Conservation (phyloP, 1,284 basidiomycete genomes). For the Xerocomus amazonicus region DNA sequence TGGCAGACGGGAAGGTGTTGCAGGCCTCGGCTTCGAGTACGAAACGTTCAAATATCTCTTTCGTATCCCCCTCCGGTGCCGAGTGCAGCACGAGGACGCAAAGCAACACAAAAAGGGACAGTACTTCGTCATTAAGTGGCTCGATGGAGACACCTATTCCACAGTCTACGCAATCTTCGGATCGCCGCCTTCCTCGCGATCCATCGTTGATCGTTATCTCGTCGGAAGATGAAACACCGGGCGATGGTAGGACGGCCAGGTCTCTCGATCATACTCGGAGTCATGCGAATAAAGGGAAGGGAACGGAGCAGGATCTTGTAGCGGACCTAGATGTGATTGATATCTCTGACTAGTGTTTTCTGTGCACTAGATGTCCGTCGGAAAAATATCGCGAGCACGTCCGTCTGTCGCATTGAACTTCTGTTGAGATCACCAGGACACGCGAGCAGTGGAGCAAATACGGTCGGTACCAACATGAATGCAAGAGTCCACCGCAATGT, state of each 20-base stretch:
- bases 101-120: conserved; percentile 7
- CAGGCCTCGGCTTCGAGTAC: conserved; percentile 18
- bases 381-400: too few relatives aligned
- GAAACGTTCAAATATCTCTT: conserved; percentile 10
- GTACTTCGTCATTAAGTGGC: conserved; percentile 14
- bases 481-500: too few relatives aligned
- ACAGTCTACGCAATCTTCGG: conserved; percentile 17
- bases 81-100: conserved; percentile 16
- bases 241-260: neutral
- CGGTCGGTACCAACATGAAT: too few relatives aligned
- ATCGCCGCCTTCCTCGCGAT: conserved; percentile 19
- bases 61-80: conserved; percentile 13
- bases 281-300: conserved; percentile 8
- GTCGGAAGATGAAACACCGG: conserved; percentile 20
- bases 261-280: conserved; percentile 7
- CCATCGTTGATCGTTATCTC: conserved; percentile 27
- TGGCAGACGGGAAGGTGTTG: conserved; percentile 3
- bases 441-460: too few relatives aligned
- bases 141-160: conserved; percentile 14
- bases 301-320: conserved; percentile 19
- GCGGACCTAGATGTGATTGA: conserved; percentile 26
- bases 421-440: too few relatives aligned
- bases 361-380: neutral
- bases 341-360: conserved; percentile 26
- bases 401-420: too few relatives aligned